Base-by-base conservation (phyloP, 139 green algal genomes). In the Chlorella sp. region DNA sequence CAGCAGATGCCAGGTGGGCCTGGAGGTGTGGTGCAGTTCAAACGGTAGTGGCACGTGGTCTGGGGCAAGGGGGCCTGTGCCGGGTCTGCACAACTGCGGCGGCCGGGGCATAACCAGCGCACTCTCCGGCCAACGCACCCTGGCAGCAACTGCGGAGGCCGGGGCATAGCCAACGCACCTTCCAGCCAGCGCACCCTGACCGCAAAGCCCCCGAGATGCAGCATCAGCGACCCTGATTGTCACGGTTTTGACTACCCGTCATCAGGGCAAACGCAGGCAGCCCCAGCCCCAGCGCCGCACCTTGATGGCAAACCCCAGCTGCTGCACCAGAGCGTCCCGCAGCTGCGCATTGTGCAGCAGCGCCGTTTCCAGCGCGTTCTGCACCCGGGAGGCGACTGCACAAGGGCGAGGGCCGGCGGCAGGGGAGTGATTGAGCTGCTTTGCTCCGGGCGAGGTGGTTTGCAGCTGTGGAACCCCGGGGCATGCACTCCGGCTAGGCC, bases 291-390 rank as follows among this genome's bases (percentile, higher is more conserved):
- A 60, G 16, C 51, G 4, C 51, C 67, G 36, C 65, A 81, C 75
- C 41, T 75, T 80, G 11, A 89, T 51, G 19, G 60, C 58, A 54
- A 90, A 67, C 4, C 86, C 86, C 34, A 85, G 72, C n/a, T 78
- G 51, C 19, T 34, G n/a, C n/a, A 90, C 62, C 8, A 90, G 68
- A 32, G 46, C 11, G 4, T 90, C 80, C 32, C 62, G 20, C 20
- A 90, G 40, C 0, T 38, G 38, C n/a, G 38, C 70, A 43, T 90
- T 44, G n/a, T 83, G 48, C 16, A 65, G 11, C 73, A 90, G 67
- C 34, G 78, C 86, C 17, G 73, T 32, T 11, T 44, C 51, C 32
- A 90, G 62, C 20, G 82, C 76, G 38, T 9, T 70, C 1, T 60
- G 40, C 40, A 90, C 34, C 9, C 54, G 58, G 2, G 38, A 44